A percentile compares a stretch with the other conserved stretches of the same genome.
These are phyloP conservation scores for Paulownia fortunei DNA, from an alignment of 257 asterid genomes.

Conservation along the genomic window DNA sequence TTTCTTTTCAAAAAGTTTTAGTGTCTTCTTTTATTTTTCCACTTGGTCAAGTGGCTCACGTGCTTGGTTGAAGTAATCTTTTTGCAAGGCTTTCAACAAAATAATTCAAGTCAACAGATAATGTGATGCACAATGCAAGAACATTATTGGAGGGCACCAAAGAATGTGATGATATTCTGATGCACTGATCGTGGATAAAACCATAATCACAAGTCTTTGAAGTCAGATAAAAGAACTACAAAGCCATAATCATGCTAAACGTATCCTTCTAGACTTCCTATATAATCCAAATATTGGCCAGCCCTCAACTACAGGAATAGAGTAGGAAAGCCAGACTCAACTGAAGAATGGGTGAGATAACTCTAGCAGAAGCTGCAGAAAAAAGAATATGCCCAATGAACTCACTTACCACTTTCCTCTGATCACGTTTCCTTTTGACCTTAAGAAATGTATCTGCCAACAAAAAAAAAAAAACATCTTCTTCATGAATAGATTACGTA, in stretches of 20 bases:
- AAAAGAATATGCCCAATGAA: background rate
- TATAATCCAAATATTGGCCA: background rate
- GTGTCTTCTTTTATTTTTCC: background rate
- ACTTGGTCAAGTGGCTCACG: background rate
- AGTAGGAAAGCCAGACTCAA: background rate
- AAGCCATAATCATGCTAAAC: constrained; percentile 7
- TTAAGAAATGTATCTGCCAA: constrained; percentile 70
- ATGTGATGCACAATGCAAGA: background rate
- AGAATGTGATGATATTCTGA: background rate
- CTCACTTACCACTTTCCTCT: constrained; percentile 55
- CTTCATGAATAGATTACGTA: background rate
- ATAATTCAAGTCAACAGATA: background rate
- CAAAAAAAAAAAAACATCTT: background rate
- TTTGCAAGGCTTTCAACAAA: background rate
- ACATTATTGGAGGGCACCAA: background rate
- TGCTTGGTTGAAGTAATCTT: background rate
- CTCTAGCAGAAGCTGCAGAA: background rate
- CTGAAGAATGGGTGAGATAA: background rate
- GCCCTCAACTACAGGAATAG: background rate
- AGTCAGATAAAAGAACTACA: background rate
- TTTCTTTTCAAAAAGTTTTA: background rate
- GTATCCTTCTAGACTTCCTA: background rate
- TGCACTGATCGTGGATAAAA: background rate
- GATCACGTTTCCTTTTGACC: constrained; percentile 63
- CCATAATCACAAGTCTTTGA: background rate